Percentiles rank a stretch among this genome's conserved stretches.
These are phyloP conservation scores for Madurella mycetomatis DNA, from an alignment of 2,329 filamentous ascomycete species.

Conservation along the genomic window DNA sequence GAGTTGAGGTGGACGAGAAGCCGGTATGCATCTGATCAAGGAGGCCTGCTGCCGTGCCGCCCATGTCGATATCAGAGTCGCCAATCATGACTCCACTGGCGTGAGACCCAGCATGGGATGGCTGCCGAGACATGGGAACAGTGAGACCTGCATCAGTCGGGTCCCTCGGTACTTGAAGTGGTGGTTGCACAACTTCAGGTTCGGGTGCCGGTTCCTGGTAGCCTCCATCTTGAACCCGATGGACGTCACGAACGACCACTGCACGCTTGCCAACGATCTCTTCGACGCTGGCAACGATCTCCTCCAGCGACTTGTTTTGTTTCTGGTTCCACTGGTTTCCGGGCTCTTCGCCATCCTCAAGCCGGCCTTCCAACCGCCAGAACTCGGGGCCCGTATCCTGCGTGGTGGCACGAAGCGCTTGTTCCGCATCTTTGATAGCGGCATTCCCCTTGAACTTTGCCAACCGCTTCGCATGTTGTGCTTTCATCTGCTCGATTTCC, in stretches of 20 bases:
- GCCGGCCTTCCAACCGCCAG: conserved; percentile 59
- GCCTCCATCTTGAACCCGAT: conserved; percentile 74
- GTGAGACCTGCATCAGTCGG: conserved; percentile 23
- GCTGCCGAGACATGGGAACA: conserved; percentile 45
- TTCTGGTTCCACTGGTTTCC: conserved; percentile 44
- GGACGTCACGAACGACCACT: conserved; percentile 58
- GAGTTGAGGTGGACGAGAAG: conserved; percentile 56
- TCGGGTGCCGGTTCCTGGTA: conserved; percentile 56
- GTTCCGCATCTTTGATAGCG: conserved; percentile 68
- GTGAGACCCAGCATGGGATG: conserved; percentile 53
- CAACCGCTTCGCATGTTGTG: conserved; percentile 70
- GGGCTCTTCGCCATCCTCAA: conserved; percentile 48
- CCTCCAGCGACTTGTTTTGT: conserved; percentile 57
- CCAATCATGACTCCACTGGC: conserved; percentile 52
- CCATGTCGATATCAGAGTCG: conserved; percentile 63
- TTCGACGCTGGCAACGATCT: conserved; percentile 73
- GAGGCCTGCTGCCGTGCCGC: conserved; percentile 58
- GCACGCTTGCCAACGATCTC: conserved; percentile 63
- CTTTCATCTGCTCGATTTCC: conserved; percentile 82
- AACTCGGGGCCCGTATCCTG: conserved; percentile 57
- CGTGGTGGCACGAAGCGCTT: conserved; percentile 64
- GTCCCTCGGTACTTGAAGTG: conserved; percentile 27
- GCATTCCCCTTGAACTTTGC: conserved; percentile 68
- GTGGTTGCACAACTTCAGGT: conserved; percentile 29
- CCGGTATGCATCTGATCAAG: conserved; percentile 65